Evolutionary conservation across 768 basidiomycete species (phyloP).

Genomic region (Amanita molliuscula): DNA sequence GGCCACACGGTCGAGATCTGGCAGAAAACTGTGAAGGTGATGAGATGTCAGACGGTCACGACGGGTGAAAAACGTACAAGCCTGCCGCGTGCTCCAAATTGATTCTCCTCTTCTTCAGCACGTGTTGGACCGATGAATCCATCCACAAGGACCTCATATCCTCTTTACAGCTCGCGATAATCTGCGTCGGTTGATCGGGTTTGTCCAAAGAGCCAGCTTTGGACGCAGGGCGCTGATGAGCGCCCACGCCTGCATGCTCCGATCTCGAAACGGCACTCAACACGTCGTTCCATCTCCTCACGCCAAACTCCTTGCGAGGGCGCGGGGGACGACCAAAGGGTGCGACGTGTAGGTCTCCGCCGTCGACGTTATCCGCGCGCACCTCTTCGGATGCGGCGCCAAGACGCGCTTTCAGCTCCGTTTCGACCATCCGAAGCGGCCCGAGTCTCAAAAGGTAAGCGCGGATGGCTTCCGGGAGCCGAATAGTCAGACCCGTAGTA

Average conservation of each 20-base stretch:
- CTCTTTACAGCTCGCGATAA: slow-evolving; percentile 46
- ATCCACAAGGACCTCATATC: slow-evolving; percentile 44
- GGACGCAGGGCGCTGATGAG: background rate
- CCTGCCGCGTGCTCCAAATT: slow-evolving; percentile 48
- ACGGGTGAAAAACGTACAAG: slow-evolving; percentile 35
- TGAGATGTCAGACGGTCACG: background rate
- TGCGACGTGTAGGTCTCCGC: background rate
- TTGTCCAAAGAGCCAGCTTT: background rate
- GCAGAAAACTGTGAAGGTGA: slow-evolving; percentile 41
- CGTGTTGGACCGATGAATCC: slow-evolving; percentile 33
- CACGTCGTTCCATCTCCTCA: slow-evolving; percentile 15
- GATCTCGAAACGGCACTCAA: slow-evolving; percentile 8
- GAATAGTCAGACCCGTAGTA: background rate
- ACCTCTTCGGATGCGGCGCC: slow-evolving; percentile 24
- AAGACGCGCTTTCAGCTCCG: slow-evolving; percentile 25
- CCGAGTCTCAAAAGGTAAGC: slow-evolving; percentile 26
- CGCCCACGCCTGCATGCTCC: slow-evolving; percentile 1
- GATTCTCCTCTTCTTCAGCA: slow-evolving; percentile 38
- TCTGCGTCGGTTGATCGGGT: slow-evolving; percentile 32
- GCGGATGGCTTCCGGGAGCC: slow-evolving; percentile 22
- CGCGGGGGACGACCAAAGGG: background rate
- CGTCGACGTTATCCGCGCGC: background rate
- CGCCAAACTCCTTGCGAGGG: slow-evolving; percentile 12
- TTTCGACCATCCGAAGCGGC: slow-evolving; percentile 29
- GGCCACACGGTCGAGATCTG: slow-evolving; percentile 55